Conservation (phyloP, 192 early-diverging fungal genomes). For the Mortierella alpina region DNA sequence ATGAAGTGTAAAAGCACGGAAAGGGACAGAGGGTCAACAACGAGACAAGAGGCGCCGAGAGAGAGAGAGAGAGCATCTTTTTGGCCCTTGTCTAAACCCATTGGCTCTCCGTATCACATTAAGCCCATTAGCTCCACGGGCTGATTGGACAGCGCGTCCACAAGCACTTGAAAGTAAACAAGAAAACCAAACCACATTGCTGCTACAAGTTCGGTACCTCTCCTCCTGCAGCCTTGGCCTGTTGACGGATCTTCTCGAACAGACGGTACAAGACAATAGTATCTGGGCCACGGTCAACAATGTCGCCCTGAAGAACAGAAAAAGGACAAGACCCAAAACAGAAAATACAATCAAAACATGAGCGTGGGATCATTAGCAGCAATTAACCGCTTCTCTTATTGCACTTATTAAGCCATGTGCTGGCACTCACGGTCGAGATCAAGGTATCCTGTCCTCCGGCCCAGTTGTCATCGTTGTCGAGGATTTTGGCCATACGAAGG, state of each 20-base stretch:
- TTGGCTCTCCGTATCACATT: not conserved
- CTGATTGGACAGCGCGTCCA: not conserved
- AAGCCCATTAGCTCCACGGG: too few relatives aligned
- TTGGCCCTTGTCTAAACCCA: too few relatives aligned
- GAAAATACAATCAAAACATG: not conserved
- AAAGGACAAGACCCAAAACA: not conserved
- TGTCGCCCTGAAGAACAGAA: slow-evolving; percentile 63
- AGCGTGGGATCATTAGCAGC: not conserved
- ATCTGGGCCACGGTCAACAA: slow-evolving; percentile 74
- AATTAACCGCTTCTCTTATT: not conserved
- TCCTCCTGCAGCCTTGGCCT: slow-evolving; percentile 61
- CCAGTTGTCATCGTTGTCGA: slow-evolving; percentile 69
- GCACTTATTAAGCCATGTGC: not conserved
- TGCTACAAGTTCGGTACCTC: slow-evolving; percentile 17
- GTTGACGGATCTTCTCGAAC: slow-evolving; percentile 61
- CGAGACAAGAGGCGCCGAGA: not conserved
- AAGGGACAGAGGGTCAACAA: not conserved
- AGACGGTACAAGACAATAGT: slow-evolving; percentile 72
- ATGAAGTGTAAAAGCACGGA: not conserved
- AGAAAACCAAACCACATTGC: not conserved
- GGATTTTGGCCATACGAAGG: slow-evolving; percentile 67
- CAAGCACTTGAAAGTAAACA: not conserved
- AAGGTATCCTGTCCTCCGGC: slow-evolving; percentile 61
- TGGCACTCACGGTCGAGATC: slow-evolving; percentile 68
- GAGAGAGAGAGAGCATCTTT: too few relatives aligned